Conservation (phyloP, 129 eudicot species). For the Rutidosis leptorrhynchoides region DNA sequence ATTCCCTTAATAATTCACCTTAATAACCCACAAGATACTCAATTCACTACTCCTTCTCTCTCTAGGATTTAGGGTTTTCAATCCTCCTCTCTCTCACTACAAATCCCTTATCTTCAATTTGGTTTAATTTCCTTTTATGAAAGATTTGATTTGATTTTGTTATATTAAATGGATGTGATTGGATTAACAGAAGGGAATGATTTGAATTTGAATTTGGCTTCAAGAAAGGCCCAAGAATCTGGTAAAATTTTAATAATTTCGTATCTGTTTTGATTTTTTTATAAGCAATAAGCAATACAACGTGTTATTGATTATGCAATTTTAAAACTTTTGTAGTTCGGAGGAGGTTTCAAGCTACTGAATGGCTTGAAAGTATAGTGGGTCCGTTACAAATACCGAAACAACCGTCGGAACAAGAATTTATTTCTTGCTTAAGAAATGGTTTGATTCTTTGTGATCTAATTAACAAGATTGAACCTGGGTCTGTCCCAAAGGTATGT, state of each 20-base stretch:
- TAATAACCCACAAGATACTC: constrained; percentile 8
- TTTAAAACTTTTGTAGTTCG: constrained; percentile 40
- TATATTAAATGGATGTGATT: constrained; percentile 56
- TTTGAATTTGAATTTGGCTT: constrained; percentile 64
- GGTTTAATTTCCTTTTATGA: constrained; percentile 28
- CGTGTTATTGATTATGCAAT: not conserved
- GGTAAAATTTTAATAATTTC: constrained; percentile 29
- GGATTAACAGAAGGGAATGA: constrained; percentile 45
- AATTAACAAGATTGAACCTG: constrained; percentile 85
- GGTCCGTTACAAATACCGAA: constrained; percentile 71
- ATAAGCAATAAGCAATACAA: not conserved
- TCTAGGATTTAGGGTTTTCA: constrained; percentile 20
- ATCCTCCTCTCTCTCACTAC: not conserved
- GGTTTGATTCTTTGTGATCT: constrained; percentile 84
- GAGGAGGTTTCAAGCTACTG: constrained; percentile 76
- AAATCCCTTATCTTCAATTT: constrained; percentile 10
- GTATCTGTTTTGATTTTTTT: not conserved
- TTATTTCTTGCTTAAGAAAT: constrained; percentile 87
- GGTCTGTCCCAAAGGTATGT: constrained; percentile 80
- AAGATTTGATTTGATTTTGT: constrained; percentile 11
- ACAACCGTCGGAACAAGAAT: constrained; percentile 69
- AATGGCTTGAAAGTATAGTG: constrained; percentile 77
- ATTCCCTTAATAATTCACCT: constrained; percentile 16
- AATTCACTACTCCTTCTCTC: constrained; percentile 12
- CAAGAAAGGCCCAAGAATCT: constrained; percentile 95